A percentile compares a stretch with the other conserved stretches of the same genome.
These are phyloP conservation scores for Spencermartinsiella europaea DNA, from an alignment of 805 yeast genomes.

Conservation along the genomic window DNA sequence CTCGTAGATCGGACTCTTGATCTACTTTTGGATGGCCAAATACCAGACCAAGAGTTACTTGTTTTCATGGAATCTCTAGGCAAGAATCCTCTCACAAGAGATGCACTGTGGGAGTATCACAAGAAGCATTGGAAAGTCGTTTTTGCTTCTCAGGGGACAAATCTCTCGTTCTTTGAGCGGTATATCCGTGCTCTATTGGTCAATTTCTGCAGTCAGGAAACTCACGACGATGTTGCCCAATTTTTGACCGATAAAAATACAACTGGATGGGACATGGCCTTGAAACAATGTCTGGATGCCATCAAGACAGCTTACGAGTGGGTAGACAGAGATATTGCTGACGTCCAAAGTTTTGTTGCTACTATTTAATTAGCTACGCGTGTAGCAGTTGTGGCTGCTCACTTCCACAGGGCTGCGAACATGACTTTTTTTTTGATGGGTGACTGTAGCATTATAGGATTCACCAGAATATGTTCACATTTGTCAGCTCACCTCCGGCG, in stretches of 20 bases:
- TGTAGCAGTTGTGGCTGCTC: no score
- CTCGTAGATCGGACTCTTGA: constrained; percentile 38
- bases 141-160: constrained; percentile 69
- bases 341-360: constrained; percentile 43
- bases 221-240: constrained; percentile 45
- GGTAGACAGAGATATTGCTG: constrained; percentile 41
- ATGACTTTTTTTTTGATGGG: no score
- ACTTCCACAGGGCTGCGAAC: no score
- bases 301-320: constrained; percentile 47
- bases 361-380: constrained; percentile 41
- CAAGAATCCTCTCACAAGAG: constrained; percentile 41
- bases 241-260: constrained; percentile 46
- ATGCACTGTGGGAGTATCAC: constrained; percentile 61
- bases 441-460: no score
- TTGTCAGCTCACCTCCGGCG: no score
- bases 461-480: no score
- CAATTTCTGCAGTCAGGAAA: constrained; percentile 53
- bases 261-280: constrained; percentile 53
- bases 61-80: constrained; percentile 45
- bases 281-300: constrained; percentile 52
- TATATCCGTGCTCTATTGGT: constrained; percentile 60
- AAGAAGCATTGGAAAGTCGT: constrained; percentile 68
- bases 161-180: constrained; percentile 70
- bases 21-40: constrained; percentile 38
- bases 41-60: constrained; percentile 52